Percentiles rank a stretch among this genome's conserved stretches.
These are phyloP conservation scores for Amborella trichopoda DNA, from an alignment of 164 flowering plant genomes.

Conservation along the genomic window DNA sequence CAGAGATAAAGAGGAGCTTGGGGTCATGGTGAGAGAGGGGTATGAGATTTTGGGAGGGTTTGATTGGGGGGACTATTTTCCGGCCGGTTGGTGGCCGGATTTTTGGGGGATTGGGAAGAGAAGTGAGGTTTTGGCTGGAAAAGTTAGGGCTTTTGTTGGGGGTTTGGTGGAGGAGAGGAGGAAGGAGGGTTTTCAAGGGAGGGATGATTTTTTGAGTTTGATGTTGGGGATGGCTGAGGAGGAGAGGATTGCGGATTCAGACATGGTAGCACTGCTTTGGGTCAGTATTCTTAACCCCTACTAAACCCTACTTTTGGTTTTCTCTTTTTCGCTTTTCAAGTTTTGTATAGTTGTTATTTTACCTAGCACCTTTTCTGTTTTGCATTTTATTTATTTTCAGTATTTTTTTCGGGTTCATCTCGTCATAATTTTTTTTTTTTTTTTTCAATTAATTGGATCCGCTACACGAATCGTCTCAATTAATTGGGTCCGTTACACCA, in stretches of 20 bases:
- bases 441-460: no score
- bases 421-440: background rate
- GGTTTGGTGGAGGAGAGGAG: slow-evolving; percentile 37
- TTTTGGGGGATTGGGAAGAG: slow-evolving; percentile 63
- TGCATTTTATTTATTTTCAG: no score
- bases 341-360: no score
- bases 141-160: slow-evolving; percentile 33
- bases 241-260: slow-evolving; percentile 41
- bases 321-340: slow-evolving; percentile 2
- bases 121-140: slow-evolving; percentile 36
- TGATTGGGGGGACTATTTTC: slow-evolving; percentile 63
- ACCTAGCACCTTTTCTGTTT: no score
- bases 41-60: slow-evolving; percentile 53
- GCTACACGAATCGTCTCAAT: no score
- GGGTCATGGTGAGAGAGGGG: slow-evolving; percentile 61
- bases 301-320: slow-evolving; percentile 7
- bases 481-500: no score
- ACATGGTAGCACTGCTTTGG: slow-evolving; percentile 77
- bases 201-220: slow-evolving; percentile 51
- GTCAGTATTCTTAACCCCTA: slow-evolving; percentile 28
- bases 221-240: slow-evolving; percentile 50
- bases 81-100: slow-evolving; percentile 50
- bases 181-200: slow-evolving; percentile 13
- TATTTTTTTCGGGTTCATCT: no score
- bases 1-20: slow-evolving; percentile 24